Conservation (phyloP, 106 monocot species). For the Acanthochlamys bracteata region DNA sequence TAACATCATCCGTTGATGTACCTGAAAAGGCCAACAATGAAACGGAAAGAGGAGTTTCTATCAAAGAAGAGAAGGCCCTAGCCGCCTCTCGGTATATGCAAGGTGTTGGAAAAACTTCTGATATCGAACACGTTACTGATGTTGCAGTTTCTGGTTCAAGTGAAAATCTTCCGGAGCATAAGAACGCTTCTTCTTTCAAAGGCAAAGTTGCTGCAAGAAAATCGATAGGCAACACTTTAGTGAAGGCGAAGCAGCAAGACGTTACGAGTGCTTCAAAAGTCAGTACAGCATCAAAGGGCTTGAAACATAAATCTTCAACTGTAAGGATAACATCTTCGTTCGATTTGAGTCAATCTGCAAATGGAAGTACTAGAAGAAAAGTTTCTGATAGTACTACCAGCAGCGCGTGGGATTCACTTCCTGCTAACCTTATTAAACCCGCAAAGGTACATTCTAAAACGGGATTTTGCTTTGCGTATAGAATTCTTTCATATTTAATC, state of each 20-base stretch:
- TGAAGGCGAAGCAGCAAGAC: no score
- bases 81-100: constrained; percentile 80
- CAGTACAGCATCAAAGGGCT: constrained; percentile 27
- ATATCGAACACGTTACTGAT: constrained; percentile 9
- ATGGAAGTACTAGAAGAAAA: constrained; percentile 30
- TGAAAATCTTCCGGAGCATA: constrained; percentile 7
- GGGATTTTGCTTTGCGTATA: no score
- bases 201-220: no score
- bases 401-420: constrained; percentile 65
- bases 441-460: constrained; percentile 50
- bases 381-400: constrained; percentile 27
- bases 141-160: constrained; percentile 26
- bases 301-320: constrained; percentile 9
- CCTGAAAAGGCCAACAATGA: constrained; percentile 33
- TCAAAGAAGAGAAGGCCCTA: constrained; percentile 67
- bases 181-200: constrained; percentile 9
- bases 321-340: constrained; percentile 12
- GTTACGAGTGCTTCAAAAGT: constrained; percentile 16
- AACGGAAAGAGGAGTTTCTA: constrained; percentile 37
- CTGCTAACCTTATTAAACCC: constrained; percentile 47
- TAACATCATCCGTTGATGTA: constrained; percentile 9
- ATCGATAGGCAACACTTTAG: no score
- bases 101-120: constrained; percentile 27
- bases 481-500: not conserved
- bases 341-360: constrained; percentile 14